Conservation (phyloP, 768 basidiomycete species). For the Leccinum obscurum region DNA sequence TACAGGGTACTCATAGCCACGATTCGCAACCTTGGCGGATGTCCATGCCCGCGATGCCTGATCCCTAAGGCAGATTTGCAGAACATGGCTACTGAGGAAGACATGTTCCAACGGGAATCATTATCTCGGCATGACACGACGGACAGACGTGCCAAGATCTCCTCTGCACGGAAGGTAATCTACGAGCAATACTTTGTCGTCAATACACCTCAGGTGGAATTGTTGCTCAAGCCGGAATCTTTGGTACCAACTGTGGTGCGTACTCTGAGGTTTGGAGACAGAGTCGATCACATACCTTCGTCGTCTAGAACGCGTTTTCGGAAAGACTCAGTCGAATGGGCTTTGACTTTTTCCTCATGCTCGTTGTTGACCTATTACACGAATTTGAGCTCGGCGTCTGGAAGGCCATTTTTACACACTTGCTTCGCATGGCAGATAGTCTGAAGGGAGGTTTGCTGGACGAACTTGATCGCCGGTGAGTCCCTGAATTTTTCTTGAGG, state of each 20-base stretch:
- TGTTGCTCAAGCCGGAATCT: neutral
- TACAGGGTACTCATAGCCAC: slow-evolving; percentile 1
- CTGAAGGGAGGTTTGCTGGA: neutral
- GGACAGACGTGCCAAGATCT: too few relatives aligned
- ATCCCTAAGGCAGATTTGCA: too few relatives aligned
- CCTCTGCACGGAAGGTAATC: neutral
- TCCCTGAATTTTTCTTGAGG: too few relatives aligned
- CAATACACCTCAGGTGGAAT: neutral
- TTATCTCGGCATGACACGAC: too few relatives aligned
- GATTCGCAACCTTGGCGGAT: too few relatives aligned
- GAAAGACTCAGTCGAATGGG: neutral
- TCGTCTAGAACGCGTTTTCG: too few relatives aligned
- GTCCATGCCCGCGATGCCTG: too few relatives aligned
- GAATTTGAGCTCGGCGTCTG: neutral
- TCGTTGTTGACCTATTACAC: neutral
- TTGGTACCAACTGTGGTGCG: neutral
- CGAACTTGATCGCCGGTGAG: neutral
- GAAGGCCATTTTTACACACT: neutral
- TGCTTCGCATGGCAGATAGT: neutral
- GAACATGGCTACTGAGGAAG: too few relatives aligned
- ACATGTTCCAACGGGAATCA: too few relatives aligned
- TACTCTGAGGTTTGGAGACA: neutral
- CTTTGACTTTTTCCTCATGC: neutral
- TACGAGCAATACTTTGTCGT: neutral
- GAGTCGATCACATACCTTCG: too few relatives aligned